These are phyloP conservation scores for Chytriomyces sp. DNA, from an alignment of 192 early-diverging fungal genomes.

Conservation along the genomic window DNA sequence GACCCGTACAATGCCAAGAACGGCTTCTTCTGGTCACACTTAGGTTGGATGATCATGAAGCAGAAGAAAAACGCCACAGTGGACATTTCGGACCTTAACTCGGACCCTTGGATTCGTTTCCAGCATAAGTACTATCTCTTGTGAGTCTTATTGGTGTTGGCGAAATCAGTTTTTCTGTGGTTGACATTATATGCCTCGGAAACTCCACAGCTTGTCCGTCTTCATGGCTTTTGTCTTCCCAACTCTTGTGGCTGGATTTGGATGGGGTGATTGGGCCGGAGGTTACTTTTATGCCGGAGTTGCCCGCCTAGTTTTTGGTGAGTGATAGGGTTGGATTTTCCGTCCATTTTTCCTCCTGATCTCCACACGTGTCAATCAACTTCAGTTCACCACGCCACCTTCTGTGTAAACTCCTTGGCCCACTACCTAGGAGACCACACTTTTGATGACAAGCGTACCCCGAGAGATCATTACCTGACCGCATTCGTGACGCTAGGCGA, in stretches of 20 bases:
- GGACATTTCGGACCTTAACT: constrained; percentile 52
- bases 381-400: constrained; percentile 60
- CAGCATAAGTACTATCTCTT: constrained; percentile 52
- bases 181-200: background rate
- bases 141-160: constrained; percentile 35
- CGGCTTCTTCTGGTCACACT: constrained; percentile 55
- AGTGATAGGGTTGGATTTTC: background rate
- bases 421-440: constrained; percentile 50
- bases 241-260: constrained; percentile 78
- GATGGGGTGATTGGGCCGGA: constrained; percentile 61
- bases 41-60: constrained; percentile 54
- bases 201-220: constrained; percentile 64
- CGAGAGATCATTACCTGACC: constrained; percentile 49
- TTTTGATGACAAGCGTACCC: constrained; percentile 77
- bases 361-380: constrained; percentile 54
- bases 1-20: constrained; percentile 56
- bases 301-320: constrained; percentile 46
- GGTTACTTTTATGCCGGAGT: constrained; percentile 54
- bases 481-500: constrained; percentile 54
- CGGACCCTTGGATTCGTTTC: constrained; percentile 46
- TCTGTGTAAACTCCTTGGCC: constrained; percentile 61
- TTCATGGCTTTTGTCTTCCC: constrained; percentile 79
- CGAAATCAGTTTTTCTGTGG: constrained; percentile 30
- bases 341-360: constrained; percentile 54
- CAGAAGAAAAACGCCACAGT: constrained; percentile 33